Evolutionary conservation across 305 asterid genomes (phyloP), one percentile per base, ranked within the genome.

Genomic region (Euphrasia arctica): DNA sequence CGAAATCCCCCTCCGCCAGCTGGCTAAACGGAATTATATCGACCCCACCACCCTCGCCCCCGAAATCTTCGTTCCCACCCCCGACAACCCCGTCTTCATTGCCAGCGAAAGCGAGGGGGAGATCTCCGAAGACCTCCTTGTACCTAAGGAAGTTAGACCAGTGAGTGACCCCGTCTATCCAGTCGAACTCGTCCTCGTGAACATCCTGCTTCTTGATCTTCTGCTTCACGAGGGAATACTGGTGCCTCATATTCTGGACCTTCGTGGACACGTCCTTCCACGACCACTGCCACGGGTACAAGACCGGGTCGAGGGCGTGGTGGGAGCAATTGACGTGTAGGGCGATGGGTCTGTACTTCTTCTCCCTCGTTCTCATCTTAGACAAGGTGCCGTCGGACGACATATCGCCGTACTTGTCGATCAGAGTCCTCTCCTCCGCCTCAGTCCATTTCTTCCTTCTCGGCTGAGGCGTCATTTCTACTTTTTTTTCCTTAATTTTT

Each of bases 241-340:
- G 98, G 69, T 92, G 97, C 86, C 98, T 85, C 98, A 92, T 92
- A 66, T 92, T 92, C 79, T 90, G 98, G 65, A 92, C 96, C 60
- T 90, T 92, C 18, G 95, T 85, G 13, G 98, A 92, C n/a, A 92
- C 95, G 68, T 92, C 98, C 66, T 90, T 92, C 98, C 98, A 89
- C 60, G 86, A 80, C 98, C 98, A 92, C 32, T 80, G 97, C 98
- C 97, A 92, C 5, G 97, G 98, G 58, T 81, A 90, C 0, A 80
- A 59, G 1, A 75, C 67, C 1, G 96, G 96, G 78, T 90, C 90
- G 5, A 75, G 75, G 31, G 45, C 78, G 74, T 85, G 75, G 81
- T 92, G 98, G 71, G 83, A 42, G 4, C 90, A 80, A 71, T 90
- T 92, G 29, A 92, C 97, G 70, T 87, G 78, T 58, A 84, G 54